Evolutionary conservation across 768 basidiomycete species (phyloP), one percentile per base, ranked within the genome.

Genomic region (Rhodotorula kratochvilovae): DNA sequence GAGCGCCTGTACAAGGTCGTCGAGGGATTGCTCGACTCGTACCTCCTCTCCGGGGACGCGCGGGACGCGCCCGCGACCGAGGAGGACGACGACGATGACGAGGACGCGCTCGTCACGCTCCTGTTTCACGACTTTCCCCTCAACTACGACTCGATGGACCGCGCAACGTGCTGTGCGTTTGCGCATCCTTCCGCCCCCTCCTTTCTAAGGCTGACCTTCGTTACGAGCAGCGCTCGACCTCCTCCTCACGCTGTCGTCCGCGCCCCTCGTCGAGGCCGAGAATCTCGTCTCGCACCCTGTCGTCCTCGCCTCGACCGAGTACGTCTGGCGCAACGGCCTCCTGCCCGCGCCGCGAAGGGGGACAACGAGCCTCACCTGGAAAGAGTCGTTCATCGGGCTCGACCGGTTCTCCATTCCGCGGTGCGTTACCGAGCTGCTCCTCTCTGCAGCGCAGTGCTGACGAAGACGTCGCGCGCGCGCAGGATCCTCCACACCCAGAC

Each of bases 321-420:
- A 75, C 60, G 71, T 72, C 43, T 75, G 74, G 74, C 56, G 74
- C 5, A 72, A 75, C 59, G 74, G 74, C 19, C 48, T 75, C 0
- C 50, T 75, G 1, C 71, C 74, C 1, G 50, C 74, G 13, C 71
- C 71, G 10, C 23, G 21, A 3, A 45, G 50, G 17, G 71, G 71
- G 0, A 51, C 19, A 10, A 43, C 46, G 4, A 31, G 65, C 0
- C 33, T 75, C 8, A 55, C 53, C 7, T 75, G 70, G 71, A 72
- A 58, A 23, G 62, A 75, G 6, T 60, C 74, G 5, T 67, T 75
- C 23, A 43, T 72, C 29, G 33, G 61, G 11, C 54, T 75, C 39
- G 74, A 75, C 60, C 71, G 74, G 16, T 75, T 75, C 55, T 75
- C 74, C 15, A 63, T 68, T 11, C 73, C 73, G 50, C 60, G 73